Conservation (phyloP, 805 yeast genomes). For the Candida odintsovae region DNA sequence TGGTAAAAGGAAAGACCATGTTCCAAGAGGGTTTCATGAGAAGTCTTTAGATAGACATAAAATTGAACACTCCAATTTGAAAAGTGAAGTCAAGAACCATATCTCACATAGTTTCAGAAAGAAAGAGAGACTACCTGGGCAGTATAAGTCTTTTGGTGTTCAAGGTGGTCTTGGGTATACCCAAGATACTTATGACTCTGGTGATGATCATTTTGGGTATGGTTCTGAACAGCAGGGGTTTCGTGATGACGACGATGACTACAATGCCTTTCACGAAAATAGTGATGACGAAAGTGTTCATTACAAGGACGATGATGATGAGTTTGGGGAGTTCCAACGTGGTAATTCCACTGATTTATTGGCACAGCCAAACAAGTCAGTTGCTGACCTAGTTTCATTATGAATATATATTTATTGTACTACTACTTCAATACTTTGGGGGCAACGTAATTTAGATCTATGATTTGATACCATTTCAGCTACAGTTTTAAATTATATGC, state of each 20-base stretch:
- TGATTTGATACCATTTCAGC: too few species aligned
- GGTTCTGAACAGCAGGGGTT: slow-evolving; percentile 8
- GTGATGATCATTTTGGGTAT: slow-evolving; percentile 10
- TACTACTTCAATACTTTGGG: too few species aligned
- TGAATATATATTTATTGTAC: not conserved
- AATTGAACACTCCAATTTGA: slow-evolving; percentile 12
- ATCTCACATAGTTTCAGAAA: slow-evolving; percentile 4
- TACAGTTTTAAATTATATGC: not conserved
- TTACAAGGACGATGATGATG: slow-evolving; percentile 25
- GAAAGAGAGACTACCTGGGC: slow-evolving; percentile 7
- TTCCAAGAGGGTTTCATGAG: not conserved
- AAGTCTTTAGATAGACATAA: slow-evolving; percentile 13
- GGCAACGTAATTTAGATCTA: too few species aligned
- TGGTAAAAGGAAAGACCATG: too few species aligned
- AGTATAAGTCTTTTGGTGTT: not conserved
- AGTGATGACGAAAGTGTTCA: slow-evolving; percentile 12
- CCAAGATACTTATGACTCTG: slow-evolving; percentile 16
- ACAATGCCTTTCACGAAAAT: slow-evolving; percentile 11
- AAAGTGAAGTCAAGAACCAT: slow-evolving; percentile 10
- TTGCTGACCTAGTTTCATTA: not conserved
- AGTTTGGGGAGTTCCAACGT: slow-evolving; percentile 30
- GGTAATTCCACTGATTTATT: slow-evolving; percentile 6
- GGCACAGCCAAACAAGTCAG: not conserved
- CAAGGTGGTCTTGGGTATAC: not conserved
- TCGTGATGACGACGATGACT: slow-evolving; percentile 13